Conservation (phyloP, 371 early-diverging fungal genomes). For the Syncephalis fuscata region DNA sequence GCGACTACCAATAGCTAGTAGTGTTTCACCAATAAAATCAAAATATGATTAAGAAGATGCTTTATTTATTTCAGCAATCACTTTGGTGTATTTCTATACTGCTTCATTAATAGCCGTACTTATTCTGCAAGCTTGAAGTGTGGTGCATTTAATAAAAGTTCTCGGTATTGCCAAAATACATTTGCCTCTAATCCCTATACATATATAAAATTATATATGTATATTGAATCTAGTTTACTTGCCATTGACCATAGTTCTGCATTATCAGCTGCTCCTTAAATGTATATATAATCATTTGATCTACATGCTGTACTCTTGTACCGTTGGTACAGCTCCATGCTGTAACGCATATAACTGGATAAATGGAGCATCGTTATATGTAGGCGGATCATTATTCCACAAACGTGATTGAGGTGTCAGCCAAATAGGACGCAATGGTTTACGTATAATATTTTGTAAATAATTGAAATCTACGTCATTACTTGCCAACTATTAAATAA, state of each 20-base stretch:
- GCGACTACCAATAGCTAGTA: constrained; percentile 37
- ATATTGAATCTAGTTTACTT: not conserved
- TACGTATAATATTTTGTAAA: constrained; percentile 16
- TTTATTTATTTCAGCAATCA: no score
- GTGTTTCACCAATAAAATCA: constrained; percentile 31
- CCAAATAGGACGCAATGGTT: constrained; percentile 72
- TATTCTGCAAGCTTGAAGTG: no score
- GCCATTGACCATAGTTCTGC: constrained; percentile 67
- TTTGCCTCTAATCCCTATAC: constrained; percentile 36
- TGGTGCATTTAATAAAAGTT: no score
- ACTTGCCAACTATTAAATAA: constrained; percentile 14
- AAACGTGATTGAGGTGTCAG: constrained; percentile 42
- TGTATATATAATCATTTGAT: constrained; percentile 44
- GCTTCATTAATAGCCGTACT: no score
- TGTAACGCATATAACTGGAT: constrained; percentile 51
- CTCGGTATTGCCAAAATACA: no score
- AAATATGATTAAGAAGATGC: constrained; percentile 2
- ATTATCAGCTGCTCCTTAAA: constrained; percentile 83
- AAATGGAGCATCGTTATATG: constrained; percentile 29
- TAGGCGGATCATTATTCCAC: constrained; percentile 20
- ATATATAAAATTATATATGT: constrained; percentile 3
- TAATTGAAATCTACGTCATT: constrained; percentile 29
- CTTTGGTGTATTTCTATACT: no score
- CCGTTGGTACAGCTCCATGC: constrained; percentile 42
- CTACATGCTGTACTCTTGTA: constrained; percentile 25